Evolutionary conservation across 306 rosid species (phyloP).

Genomic region (Cercis canadensis): DNA sequence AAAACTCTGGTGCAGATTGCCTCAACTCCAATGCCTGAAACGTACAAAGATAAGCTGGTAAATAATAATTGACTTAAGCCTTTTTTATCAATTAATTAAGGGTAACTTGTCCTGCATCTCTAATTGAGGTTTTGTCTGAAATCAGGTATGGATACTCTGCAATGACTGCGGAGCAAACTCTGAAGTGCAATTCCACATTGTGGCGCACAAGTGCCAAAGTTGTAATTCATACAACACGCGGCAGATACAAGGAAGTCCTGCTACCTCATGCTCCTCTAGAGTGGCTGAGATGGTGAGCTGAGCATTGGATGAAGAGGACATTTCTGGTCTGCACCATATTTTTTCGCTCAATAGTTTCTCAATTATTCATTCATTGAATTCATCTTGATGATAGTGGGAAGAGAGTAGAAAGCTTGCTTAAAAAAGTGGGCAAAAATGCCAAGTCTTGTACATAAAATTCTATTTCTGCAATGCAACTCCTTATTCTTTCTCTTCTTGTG

Average conservation of each 20-base stretch:
- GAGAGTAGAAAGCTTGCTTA: no score
- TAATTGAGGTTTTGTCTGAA: constrained; percentile 11
- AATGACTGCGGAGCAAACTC: constrained; percentile 75
- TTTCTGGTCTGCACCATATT: neutral
- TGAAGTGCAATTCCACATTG: constrained; percentile 60
- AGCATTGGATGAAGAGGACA: neutral
- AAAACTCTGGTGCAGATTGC: constrained; percentile 55
- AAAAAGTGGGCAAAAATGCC: no score
- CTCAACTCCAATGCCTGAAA: constrained; percentile 69
- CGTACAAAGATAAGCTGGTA: constrained; percentile 60
- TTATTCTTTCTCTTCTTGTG: no score
- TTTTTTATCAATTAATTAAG: neutral
- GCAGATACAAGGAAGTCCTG: constrained; percentile 55
- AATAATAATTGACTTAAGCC: constrained; percentile 13
- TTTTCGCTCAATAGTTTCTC: neutral
- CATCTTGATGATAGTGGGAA: no score
- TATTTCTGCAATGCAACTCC: no score
- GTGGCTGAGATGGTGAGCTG: constrained; percentile 48
- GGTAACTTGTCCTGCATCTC: neutral
- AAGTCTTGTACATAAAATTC: no score
- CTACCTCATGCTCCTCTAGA: constrained; percentile 44
- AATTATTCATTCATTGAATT: no score
- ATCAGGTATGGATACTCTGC: constrained; percentile 81
- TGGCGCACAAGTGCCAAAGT: constrained; percentile 65
- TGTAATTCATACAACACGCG: constrained; percentile 79